Conservation (phyloP, 192 early-diverging fungal species). For the Coemansia sp. region DNA sequence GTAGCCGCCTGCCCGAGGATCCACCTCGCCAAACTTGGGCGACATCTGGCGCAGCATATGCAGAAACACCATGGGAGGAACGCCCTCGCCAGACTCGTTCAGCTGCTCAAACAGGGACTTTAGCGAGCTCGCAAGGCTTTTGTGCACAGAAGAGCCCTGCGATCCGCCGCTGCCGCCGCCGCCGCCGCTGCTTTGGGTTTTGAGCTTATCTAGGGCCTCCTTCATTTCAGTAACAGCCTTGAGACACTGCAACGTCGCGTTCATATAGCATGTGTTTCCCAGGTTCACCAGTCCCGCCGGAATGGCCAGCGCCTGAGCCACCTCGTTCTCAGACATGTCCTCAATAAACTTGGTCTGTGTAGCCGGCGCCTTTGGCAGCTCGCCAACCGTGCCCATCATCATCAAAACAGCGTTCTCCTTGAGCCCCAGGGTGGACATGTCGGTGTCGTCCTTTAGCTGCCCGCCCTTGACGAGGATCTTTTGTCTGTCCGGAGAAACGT, state of each 20-base stretch:
- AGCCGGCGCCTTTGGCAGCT: constrained; percentile 79
- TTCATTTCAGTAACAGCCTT: constrained; percentile 83
- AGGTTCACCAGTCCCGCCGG: constrained; percentile 88
- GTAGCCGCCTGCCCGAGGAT: constrained; percentile 61
- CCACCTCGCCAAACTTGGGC: constrained; percentile 85
- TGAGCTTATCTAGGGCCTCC: constrained; percentile 56
- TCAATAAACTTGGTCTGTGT: constrained; percentile 78
- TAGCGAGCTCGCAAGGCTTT: constrained; percentile 67
- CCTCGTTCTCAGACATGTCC: constrained; percentile 86
- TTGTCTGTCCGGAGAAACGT: constrained; percentile 88
- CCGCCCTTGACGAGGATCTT: constrained; percentile 94
- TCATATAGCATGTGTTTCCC: constrained; percentile 91
- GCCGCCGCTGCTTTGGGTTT: neutral
- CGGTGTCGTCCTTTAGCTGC: constrained; percentile 83
- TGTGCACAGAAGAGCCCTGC: constrained; percentile 11
- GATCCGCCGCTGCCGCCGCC: no score
- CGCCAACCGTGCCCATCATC: constrained; percentile 98
- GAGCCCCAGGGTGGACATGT: constrained; percentile 67
- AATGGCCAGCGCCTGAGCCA: constrained; percentile 84
- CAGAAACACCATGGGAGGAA: constrained; percentile 77
- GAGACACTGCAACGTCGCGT: constrained; percentile 91
- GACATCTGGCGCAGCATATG: constrained; percentile 73
- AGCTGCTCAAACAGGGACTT: constrained; percentile 72
- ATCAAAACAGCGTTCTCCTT: constrained; percentile 65
- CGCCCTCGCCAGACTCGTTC: constrained; percentile 62